Evolutionary conservation across 306 rosid species (phyloP), one percentile per base, ranked within the genome.

Genomic region (Gastrolobium bilobum): DNA sequence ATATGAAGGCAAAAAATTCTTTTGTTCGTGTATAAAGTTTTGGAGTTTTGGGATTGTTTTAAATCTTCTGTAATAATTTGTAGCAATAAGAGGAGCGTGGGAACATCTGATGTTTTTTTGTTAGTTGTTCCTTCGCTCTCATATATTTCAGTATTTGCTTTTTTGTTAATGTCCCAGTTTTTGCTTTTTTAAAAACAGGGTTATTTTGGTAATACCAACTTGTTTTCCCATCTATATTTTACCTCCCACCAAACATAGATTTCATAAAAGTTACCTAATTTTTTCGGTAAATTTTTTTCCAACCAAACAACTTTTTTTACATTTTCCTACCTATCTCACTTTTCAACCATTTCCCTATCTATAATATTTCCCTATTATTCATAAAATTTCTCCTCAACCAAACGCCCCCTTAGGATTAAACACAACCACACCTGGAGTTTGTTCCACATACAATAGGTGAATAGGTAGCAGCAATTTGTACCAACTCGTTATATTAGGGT

Each of bases 41-140:
- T 69, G 52, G 14, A 15, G 13, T 53, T 6, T 78, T 29, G 54
- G 50, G 71, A 70, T 69, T 59, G 48, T 61, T 79, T 71, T 10
- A 2, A 6, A 69, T 2, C 5, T 10, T 20, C 7, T 47, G 2
- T 4, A 10, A 7, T 39, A 56, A 61, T 71, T 40, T 51, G 26
- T 59, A 3, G 35, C 30, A 2, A 68, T 42, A 10, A 35, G 5
- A 54, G 56, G 74, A 72, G 31, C 2, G 0, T 6, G 31, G 61
- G 69, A 80, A 38, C 35, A 73, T 13, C 11, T 54, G 43, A 56
- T 54, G 44, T 43, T 80, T 72, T n/a, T n/a, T 62, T 40, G 43
- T 64, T 64, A 7, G 31, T 53, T 40, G 60, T 53, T 72, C 64
- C 59, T 51, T 20, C 5, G 30, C 29, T 72, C 40, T 38, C 48